Percentiles rank a stretch among this genome's conserved stretches.
phyloP scores from a whole-genome alignment of 768 basidiomycete genomes.

The Coprinellus micaceus region DNA sequence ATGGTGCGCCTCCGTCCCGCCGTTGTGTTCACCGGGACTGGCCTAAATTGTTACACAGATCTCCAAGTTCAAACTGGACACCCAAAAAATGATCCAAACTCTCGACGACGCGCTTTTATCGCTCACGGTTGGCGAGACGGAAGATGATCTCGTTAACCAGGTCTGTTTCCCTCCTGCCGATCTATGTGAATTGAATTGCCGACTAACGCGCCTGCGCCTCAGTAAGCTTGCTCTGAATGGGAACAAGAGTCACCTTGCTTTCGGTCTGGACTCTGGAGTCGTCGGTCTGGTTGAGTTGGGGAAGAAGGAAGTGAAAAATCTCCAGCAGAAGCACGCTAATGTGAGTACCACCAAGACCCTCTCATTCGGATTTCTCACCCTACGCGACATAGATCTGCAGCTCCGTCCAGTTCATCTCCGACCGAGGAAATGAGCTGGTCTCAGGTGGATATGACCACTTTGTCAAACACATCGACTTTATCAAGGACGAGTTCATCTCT shows the following conservation, averaged over 20 bases:
- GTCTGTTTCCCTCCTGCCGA: constrained; percentile 33
- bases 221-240: constrained; percentile 62
- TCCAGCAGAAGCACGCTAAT: constrained; percentile 61
- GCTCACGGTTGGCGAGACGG: constrained; percentile 46
- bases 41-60: constrained; percentile 16
- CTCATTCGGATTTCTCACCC: constrained; percentile 5
- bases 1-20: constrained; percentile 36
- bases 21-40: not conserved
- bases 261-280: constrained; percentile 63
- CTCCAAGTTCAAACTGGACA: constrained; percentile 46
- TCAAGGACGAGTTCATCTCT: constrained; percentile 54
- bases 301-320: constrained; percentile 42
- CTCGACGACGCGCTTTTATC: constrained; percentile 43
- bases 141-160: constrained; percentile 66
- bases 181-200: not conserved
- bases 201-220: constrained; percentile 27
- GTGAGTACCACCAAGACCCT: constrained; percentile 31
- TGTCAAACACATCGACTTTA: constrained; percentile 65
- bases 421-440: constrained; percentile 65
- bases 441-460: constrained; percentile 75
- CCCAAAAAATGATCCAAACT: constrained; percentile 50
- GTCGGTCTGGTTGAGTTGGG: constrained; percentile 66
- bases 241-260: constrained; percentile 57
- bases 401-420: constrained; percentile 66
- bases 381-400: constrained; percentile 76